Evolutionary conservation across 2,329 filamentous ascomycete genomes (phyloP).

Genomic region (Thermothelomyces thermophilus): DNA sequence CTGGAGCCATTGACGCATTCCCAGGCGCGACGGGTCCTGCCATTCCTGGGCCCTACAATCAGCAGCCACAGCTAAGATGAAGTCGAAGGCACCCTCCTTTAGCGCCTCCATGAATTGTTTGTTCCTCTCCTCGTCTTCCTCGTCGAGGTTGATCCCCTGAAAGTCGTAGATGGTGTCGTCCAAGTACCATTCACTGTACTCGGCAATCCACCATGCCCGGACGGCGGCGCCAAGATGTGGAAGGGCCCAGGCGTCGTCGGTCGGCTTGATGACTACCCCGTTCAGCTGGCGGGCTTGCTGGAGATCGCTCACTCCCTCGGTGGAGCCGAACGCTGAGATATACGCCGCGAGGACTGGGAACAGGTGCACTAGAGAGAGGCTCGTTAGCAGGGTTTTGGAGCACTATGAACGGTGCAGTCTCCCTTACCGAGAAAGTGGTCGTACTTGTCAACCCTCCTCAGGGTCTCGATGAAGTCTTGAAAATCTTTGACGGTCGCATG

Average conservation of each 20-base stretch:
- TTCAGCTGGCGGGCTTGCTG: slow-evolving; percentile 66
- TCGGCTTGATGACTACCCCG: slow-evolving; percentile 55
- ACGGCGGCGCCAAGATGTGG: slow-evolving; percentile 73
- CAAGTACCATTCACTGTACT: slow-evolving; percentile 85
- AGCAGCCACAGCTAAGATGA: slow-evolving; percentile 76
- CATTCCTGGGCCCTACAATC: slow-evolving; percentile 76
- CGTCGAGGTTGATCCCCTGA: slow-evolving; percentile 56
- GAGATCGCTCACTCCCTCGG: slow-evolving; percentile 62
- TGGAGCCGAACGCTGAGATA: slow-evolving; percentile 71
- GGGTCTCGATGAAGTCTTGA: slow-evolving; percentile 57
- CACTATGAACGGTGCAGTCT: not conserved
- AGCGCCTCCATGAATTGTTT: slow-evolving; percentile 67
- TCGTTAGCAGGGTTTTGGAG: not conserved
- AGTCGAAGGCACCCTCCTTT: slow-evolving; percentile 87
- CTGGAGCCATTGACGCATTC: slow-evolving; percentile 75
- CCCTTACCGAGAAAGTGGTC: slow-evolving; percentile 53
- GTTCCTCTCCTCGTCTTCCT: slow-evolving; percentile 64
- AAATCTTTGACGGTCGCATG: slow-evolving; percentile 69
- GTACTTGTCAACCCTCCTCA: slow-evolving; percentile 69
- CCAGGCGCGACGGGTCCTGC: slow-evolving; percentile 79
- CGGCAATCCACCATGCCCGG: slow-evolving; percentile 79
- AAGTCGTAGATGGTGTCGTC: slow-evolving; percentile 59
- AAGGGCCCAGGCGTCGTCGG: slow-evolving; percentile 65
- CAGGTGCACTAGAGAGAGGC: slow-evolving; percentile 56
- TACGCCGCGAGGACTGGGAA: slow-evolving; percentile 72